Percentiles rank a stretch among this genome's conserved stretches.
phyloP scores from a whole-genome alignment of 2,329 filamentous ascomycete genomes.

The Fusarium acutatum region DNA sequence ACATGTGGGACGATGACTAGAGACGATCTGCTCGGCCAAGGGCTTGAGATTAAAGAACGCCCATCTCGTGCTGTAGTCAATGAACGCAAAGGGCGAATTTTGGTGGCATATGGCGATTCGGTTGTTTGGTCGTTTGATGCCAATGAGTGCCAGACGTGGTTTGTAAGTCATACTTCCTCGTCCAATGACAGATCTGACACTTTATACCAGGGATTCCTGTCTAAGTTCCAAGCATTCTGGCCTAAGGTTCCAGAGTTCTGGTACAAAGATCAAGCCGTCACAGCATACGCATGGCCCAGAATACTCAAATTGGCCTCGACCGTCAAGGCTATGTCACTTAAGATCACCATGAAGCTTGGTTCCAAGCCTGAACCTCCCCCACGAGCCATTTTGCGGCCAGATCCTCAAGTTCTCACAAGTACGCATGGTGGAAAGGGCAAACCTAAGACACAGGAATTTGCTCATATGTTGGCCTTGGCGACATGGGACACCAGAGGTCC shows the following conservation, averaged over 20 bases:
- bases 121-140: conserved; percentile 51
- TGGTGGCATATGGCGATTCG: conserved; percentile 47
- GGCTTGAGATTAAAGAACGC: conserved; percentile 44
- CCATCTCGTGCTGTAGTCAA: conserved; percentile 36
- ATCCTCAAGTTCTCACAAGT: conserved; percentile 5
- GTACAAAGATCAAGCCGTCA: conserved; percentile 43
- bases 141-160: conserved; percentile 55
- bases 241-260: conserved; percentile 50
- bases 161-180: conserved; percentile 46
- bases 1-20: conserved; percentile 53
- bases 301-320: conserved; percentile 41
- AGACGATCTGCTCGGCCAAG: conserved; percentile 45
- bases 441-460: background rate
- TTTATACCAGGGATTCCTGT: conserved; percentile 47
- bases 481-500: background rate
- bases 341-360: conserved; percentile 38
- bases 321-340: conserved; percentile 26
- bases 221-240: conserved; percentile 56
- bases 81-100: conserved; percentile 39
- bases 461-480: conserved; percentile 36
- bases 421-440: conserved; percentile 3
- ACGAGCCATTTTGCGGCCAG: conserved; percentile 22
- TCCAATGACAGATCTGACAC: background rate
- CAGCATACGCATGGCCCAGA: conserved; percentile 42
- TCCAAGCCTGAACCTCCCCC: conserved; percentile 19